These are phyloP conservation scores for Sambucus nigra DNA, from an alignment of 129 eudicot genomes.

Conservation along the genomic window DNA sequence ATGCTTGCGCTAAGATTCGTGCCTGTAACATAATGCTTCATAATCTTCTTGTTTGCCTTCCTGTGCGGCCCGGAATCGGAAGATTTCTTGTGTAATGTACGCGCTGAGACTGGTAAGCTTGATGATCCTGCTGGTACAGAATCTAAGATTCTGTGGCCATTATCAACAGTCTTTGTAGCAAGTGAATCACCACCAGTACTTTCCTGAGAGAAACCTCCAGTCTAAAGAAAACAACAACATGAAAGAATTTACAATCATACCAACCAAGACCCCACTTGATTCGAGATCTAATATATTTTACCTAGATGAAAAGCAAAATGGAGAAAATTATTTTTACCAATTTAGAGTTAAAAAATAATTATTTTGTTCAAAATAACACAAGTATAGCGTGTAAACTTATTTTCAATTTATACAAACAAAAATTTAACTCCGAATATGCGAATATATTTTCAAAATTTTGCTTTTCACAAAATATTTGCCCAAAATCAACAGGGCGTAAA, in stretches of 20 bases:
- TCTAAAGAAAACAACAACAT: constrained; percentile 1
- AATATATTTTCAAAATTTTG: too few relatives aligned
- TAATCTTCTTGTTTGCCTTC: constrained; percentile 22
- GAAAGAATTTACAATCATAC: background rate
- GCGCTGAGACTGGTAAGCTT: constrained; percentile 10
- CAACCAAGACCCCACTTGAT: background rate
- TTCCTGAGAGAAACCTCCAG: too few relatives aligned
- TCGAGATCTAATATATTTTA: too few relatives aligned
- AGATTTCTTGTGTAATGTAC: constrained; percentile 9
- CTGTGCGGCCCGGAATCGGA: constrained; percentile 12
- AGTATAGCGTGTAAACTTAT: too few relatives aligned
- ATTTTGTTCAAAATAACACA: too few relatives aligned
- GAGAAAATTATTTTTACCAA: background rate
- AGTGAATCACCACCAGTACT: constrained; percentile 8
- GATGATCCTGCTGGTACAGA: constrained; percentile 5
- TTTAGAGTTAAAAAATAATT: too few relatives aligned
- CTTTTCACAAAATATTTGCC: background rate
- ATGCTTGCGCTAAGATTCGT: constrained; percentile 49
- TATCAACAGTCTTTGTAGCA: constrained; percentile 5
- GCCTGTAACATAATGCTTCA: constrained; percentile 25
- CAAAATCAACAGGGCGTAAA: background rate
- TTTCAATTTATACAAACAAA: too few relatives aligned
- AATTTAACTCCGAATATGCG: too few relatives aligned
- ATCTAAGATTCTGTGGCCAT: constrained; percentile 10
- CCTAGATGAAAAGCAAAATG: background rate